phyloP scores from a whole-genome alignment of 768 basidiomycete species.

The Boletus coccyginus region DNA sequence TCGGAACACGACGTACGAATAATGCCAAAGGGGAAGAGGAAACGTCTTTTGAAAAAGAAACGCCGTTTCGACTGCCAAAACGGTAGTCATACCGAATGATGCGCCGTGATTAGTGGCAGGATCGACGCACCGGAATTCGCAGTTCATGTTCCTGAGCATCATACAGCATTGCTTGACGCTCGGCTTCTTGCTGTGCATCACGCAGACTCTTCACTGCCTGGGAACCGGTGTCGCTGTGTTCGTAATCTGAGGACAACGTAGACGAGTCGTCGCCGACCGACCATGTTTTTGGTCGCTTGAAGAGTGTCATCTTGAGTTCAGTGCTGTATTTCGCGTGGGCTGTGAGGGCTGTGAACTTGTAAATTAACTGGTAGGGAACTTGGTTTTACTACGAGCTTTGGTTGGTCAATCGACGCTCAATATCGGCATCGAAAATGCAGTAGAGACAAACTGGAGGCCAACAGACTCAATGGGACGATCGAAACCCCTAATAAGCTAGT shows the following conservation, averaged over 20 bases:
- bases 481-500: no score
- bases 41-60: constrained; percentile 37
- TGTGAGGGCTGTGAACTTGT: background rate
- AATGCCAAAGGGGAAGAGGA: constrained; percentile 75
- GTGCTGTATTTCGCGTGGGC: background rate
- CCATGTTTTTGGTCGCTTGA: constrained; percentile 34
- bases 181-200: constrained; percentile 20
- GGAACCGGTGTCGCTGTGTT: constrained; percentile 1
- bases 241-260: constrained; percentile 10
- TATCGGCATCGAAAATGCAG: background rate
- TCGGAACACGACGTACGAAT: constrained; percentile 39
- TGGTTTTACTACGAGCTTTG: background rate
- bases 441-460: no score
- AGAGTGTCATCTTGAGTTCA: constrained; percentile 30
- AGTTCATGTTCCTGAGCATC: constrained; percentile 28
- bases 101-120: no score
- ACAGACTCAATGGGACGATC: no score
- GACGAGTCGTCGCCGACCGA: constrained; percentile 8
- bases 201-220: constrained; percentile 3
- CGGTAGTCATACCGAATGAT: background rate
- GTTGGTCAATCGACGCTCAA: background rate
- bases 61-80: constrained; percentile 14
- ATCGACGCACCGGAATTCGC: constrained; percentile 12
- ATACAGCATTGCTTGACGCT: constrained; percentile 23
- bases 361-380: background rate